Base-by-base conservation (phyloP, 1,284 basidiomycete genomes). In the Puccinia triticina region DNA sequence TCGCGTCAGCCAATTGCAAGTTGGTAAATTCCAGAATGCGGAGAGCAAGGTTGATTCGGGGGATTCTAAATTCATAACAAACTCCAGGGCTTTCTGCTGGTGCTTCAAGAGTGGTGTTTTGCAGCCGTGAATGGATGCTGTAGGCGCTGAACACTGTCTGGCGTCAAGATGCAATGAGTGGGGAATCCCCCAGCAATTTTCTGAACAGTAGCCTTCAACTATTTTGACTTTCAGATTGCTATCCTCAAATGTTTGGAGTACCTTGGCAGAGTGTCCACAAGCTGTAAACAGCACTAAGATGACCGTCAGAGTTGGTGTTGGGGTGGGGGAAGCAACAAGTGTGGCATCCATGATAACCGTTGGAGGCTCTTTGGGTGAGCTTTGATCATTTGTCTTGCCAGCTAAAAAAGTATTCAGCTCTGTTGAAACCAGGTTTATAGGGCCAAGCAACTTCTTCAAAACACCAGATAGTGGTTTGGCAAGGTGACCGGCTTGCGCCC, bases 11-110 rank as follows among this genome's bases (percentile, higher is more conserved):
- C 29, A 37, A 23, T 14, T n/a, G 61, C 61, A 64, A n/a, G n/a
- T n/a, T n/a, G n/a, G n/a, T n/a, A n/a, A n/a, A n/a, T n/a, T n/a
- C n/a, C n/a, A n/a, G n/a, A 64, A 32, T 23, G 11, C 21, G 26
- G 14, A 18, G 34, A 64, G 61, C 3, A 21, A 7, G 16, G 61
- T 64, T 64, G 61, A 64, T 64, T 18, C 61, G 4, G 61, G 61
- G 26, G 14, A 64, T 64, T 32, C 21, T 64, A 18, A 23, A 23
- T 32, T 18, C 21, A 10, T 23, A 64, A 64, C 34, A 29, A 64
- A 64, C 14, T 64, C 29, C 34, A 64, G 61, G 14, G 61, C 61
- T 64, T 64, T 5, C 26, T 64, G 61, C 29, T 64, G 61, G 61
- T 64, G 61, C n/a, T 14, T 7, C 61, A 64, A 64, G 34, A 32